These are phyloP conservation scores for Oryza longistaminata DNA, from an alignment of 176 grass and related monocot species.

Conservation along the genomic window DNA sequence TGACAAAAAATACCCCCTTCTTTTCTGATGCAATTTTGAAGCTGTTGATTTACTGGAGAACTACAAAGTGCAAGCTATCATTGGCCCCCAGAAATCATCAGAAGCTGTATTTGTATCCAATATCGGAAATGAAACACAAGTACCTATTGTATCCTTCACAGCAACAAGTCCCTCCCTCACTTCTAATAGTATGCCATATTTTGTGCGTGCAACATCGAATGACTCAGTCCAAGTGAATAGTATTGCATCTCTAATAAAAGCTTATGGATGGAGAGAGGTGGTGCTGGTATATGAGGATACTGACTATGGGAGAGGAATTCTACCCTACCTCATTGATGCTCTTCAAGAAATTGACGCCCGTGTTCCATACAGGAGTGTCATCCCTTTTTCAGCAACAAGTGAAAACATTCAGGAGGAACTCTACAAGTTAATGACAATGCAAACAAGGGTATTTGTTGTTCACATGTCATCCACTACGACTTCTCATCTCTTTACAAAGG, in stretches of 20 bases:
- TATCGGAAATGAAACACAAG: constrained; percentile 21
- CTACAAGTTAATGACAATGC: constrained; percentile 47
- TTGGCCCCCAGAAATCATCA: constrained; percentile 55
- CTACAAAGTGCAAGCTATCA: constrained; percentile 47
- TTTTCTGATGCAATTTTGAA: not conserved
- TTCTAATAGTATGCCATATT: constrained; percentile 35
- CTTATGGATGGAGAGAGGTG: constrained; percentile 67
- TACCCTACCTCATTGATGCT: constrained; percentile 45
- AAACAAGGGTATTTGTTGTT: constrained; percentile 47
- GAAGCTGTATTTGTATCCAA: constrained; percentile 43
- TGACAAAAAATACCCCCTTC: not conserved
- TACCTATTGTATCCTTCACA: constrained; percentile 52
- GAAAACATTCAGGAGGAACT: constrained; percentile 53
- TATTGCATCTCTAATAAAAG: constrained; percentile 52
- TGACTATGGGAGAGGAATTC: constrained; percentile 52
- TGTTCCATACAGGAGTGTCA: constrained; percentile 36
- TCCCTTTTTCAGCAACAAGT: constrained; percentile 35
- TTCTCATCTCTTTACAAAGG: constrained; percentile 39
- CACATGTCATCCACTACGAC: constrained; percentile 31
- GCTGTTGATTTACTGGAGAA: constrained; percentile 29
- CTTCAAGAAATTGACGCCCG: constrained; percentile 36
- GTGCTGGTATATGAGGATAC: constrained; percentile 52
- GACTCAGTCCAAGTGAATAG: constrained; percentile 47
- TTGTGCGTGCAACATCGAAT: constrained; percentile 46
- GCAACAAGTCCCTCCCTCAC: constrained; percentile 40